Base-by-base conservation (phyloP, 1,139 yeast genomes). In the Protomyces arabidopsidicola region DNA sequence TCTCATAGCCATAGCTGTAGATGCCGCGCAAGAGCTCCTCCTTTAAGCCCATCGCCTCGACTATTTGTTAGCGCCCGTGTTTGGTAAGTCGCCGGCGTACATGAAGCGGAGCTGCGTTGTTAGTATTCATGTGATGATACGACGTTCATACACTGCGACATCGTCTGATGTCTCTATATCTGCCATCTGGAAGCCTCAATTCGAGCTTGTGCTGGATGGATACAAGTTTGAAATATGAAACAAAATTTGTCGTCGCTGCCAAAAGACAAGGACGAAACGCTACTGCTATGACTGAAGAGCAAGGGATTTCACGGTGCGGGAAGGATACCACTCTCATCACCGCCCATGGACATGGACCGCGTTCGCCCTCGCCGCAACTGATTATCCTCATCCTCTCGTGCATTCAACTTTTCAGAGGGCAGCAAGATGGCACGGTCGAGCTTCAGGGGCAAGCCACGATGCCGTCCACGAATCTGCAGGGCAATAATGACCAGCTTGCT, bases 1-100 rank as follows among this genome's bases (percentile, higher is more conserved):
- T 82, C 82, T 93, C 98, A 82, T 90, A 93, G 83, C 98, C 98
- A 82, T 89, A 89, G 80, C 95, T 97, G 79, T 85, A 93, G 75
- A 93, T 88, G 79, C 90, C 82, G 70, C 80, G 75, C 65, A 78
- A 72, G 55, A 78, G 76, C 65, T 74, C 76, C 67, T 77, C 79
- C 42, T 66, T 66, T 36, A 66, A 57, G 36, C 57, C 56, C 67
- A 66, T 66, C 60, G 63, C 67, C 51, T 66, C 67, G 57, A 66
- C 63, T 60, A 53, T 12, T 6, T 10, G 24, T 16, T 45, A 34
- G 53, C 52, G 42, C 27, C 31, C 3, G n/a, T 38, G n/a, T 0
- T 3, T 27, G n/a, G 22, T 42, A 24, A 6, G 20, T 42, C 4
- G 2, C 5, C 6, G 48, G 24, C 48, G 24, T 42, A 42, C 48